Percentiles rank a stretch among this genome's conserved stretches.
These are phyloP conservation scores for Fragaria nilgerrensis DNA, from an alignment of 306 rosid species.

Conservation along the genomic window DNA sequence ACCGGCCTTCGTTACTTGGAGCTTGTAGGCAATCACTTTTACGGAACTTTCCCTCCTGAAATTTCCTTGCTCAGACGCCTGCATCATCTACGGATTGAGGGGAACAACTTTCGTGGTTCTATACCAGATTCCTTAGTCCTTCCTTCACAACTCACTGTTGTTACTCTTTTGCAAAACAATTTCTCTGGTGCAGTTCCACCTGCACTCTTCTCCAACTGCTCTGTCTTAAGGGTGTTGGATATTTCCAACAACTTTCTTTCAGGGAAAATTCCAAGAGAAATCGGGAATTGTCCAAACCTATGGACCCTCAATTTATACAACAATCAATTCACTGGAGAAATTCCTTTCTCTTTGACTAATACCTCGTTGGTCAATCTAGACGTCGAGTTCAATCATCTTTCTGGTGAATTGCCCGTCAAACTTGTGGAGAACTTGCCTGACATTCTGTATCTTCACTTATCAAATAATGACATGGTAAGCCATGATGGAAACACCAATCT, in stretches of 20 bases:
- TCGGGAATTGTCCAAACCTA: conserved; percentile 55
- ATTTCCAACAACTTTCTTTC: conserved; percentile 46
- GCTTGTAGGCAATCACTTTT: conserved; percentile 36
- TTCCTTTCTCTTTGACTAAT: conserved; percentile 48
- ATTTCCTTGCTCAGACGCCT: conserved; percentile 44
- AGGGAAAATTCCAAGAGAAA: conserved; percentile 53
- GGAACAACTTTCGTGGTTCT: conserved; percentile 47
- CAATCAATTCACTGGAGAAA: conserved; percentile 52
- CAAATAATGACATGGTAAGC: conserved; percentile 51
- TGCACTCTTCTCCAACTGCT: conserved; percentile 59
- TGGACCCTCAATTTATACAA: conserved; percentile 60
- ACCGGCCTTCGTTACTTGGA: conserved; percentile 49
- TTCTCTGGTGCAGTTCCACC: conserved; percentile 49
- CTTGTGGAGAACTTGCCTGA: conserved; percentile 31
- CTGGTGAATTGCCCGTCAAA: conserved; percentile 52
- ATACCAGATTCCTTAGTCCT: conserved; percentile 50
- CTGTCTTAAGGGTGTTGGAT: conserved; percentile 39
- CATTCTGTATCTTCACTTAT: conserved; percentile 49
- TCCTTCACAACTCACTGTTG: conserved; percentile 35
- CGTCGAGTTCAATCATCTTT: conserved; percentile 48
- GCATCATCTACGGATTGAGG: conserved; percentile 34
- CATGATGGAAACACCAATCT: conserved; percentile 57
- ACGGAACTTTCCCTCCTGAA: conserved; percentile 47
- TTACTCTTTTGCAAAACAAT: conserved; percentile 29
- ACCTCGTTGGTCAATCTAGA: conserved; percentile 39